These are phyloP conservation scores for Coniferiporia sulphurascens DNA, from an alignment of 1,284 basidiomycete genomes.

Conservation along the genomic window DNA sequence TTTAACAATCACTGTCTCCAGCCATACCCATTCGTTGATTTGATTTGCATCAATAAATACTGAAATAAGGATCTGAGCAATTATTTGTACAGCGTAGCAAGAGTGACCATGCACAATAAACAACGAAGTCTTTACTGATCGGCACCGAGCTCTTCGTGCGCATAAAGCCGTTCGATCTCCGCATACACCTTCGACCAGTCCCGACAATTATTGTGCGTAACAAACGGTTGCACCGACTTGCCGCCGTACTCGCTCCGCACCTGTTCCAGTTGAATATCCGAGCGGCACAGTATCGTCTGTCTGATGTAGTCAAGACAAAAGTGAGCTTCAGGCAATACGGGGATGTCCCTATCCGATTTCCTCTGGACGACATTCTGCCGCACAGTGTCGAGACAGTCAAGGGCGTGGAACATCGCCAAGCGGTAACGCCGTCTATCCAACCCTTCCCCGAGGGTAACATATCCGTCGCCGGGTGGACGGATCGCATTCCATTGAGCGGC, in stretches of 20 bases:
- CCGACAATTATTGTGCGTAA: conserved; percentile 17
- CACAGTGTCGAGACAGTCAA: conserved; percentile 15
- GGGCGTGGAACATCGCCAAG: conserved; percentile 16
- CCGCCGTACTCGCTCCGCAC: conserved; percentile 18
- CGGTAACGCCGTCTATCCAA: conserved; percentile 5
- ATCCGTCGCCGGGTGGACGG: conserved; percentile 10
- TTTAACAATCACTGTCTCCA: too few relatives aligned
- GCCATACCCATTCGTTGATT: too few relatives aligned
- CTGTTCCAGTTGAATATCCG: conserved; percentile 17
- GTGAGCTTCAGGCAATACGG: conserved; percentile 9
- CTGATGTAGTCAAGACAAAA: conserved; percentile 16
- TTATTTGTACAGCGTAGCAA: too few relatives aligned
- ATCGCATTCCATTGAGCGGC: conserved; percentile 17
- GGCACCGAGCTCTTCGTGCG: not conserved
- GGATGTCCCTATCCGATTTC: conserved; percentile 10
- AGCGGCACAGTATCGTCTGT: conserved; percentile 15
- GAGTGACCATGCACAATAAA: too few relatives aligned
- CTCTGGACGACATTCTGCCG: conserved; percentile 11
- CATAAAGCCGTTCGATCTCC: conserved; percentile 11
- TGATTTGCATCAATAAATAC: too few relatives aligned
- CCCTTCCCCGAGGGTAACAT: conserved; percentile 12
- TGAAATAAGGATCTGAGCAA: too few relatives aligned
- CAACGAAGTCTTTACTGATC: not conserved
- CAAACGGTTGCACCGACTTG: conserved; percentile 18
- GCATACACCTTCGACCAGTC: conserved; percentile 17